A percentile compares a stretch with the other conserved stretches of the same genome.
phyloP scores from a whole-genome alignment of 2,329 filamentous ascomycete genomes.

The Hypoxylon sp. region DNA sequence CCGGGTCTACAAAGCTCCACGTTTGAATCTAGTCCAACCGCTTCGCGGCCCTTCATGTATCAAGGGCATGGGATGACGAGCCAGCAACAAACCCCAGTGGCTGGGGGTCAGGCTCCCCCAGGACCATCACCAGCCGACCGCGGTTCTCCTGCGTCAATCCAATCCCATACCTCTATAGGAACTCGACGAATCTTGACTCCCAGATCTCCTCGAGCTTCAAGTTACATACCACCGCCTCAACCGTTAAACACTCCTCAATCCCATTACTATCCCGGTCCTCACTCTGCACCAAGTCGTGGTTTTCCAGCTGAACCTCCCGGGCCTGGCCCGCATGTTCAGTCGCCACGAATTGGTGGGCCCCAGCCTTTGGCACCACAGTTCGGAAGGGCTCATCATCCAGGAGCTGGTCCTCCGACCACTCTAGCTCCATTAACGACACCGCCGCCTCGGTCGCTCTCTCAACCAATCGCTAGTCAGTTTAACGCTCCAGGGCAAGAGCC shows the following conservation, averaged over 20 bases:
- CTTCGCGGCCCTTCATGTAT: slow-evolving; percentile 45
- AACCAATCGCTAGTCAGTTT: slow-evolving; percentile 46
- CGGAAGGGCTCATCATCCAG: slow-evolving; percentile 42
- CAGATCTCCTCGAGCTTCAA: slow-evolving; percentile 69
- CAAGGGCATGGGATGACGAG: slow-evolving; percentile 44
- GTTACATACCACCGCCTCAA: slow-evolving; percentile 54
- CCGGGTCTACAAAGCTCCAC: slow-evolving; percentile 40
- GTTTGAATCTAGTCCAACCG: slow-evolving; percentile 49
- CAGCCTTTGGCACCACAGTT: slow-evolving; percentile 50
- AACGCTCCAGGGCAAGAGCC: slow-evolving; percentile 43
- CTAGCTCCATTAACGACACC: slow-evolving; percentile 47
- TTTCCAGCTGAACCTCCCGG: slow-evolving; percentile 41
- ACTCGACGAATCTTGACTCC: slow-evolving; percentile 70
- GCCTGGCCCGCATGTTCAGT: slow-evolving; percentile 43
- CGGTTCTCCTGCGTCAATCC: slow-evolving; percentile 52
- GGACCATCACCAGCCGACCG: slow-evolving; percentile 53
- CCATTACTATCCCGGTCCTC: slow-evolving; percentile 43
- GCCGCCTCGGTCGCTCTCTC: slow-evolving; percentile 51
- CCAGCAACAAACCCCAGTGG: slow-evolving; percentile 46
- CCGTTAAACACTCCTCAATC: slow-evolving; percentile 52
- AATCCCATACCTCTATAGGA: slow-evolving; percentile 53
- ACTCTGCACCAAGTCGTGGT: slow-evolving; percentile 41
- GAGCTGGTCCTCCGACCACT: slow-evolving; percentile 43
- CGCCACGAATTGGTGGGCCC: slow-evolving; percentile 44
- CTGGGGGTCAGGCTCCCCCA: slow-evolving; percentile 42